Percentiles rank a stretch among this genome's conserved stretches.
Evolutionary conservation across 495 filamentous ascomycete species (phyloP).

Genomic region (Massariosphaeria phaeospora): DNA sequence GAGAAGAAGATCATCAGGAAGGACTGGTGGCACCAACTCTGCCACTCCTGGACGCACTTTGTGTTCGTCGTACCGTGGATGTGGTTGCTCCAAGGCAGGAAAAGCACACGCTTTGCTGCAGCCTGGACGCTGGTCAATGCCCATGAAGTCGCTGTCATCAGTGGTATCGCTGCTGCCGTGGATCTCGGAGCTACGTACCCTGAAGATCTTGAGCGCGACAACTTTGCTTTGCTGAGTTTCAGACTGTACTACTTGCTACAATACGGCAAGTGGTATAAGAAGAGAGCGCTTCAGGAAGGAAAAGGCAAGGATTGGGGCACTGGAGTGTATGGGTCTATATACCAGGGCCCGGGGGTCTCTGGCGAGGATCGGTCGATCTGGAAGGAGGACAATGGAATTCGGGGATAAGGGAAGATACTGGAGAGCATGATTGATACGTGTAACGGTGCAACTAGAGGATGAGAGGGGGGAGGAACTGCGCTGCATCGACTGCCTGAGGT

Average conservation of each 20-base stretch:
- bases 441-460: no score
- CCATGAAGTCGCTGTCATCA: conserved; percentile 74
- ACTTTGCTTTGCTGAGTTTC: conserved; percentile 41
- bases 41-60: conserved; percentile 78
- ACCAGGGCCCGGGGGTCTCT: conserved; percentile 48
- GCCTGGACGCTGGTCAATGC: conserved; percentile 82
- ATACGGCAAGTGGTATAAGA: conserved; percentile 41
- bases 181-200: conserved; percentile 69
- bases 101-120: conserved; percentile 63
- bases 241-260: conserved; percentile 40
- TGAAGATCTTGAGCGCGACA: conserved; percentile 53
- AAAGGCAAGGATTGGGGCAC: conserved; percentile 45
- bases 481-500: no score
- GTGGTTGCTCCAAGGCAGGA: conserved; percentile 73
- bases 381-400: conserved; percentile 41
- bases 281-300: conserved; percentile 42
- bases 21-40: conserved; percentile 85
- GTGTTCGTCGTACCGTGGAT: conserved; percentile 69
- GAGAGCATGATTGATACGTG: no score
- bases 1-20: conserved; percentile 60
- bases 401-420: background rate
- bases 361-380: conserved; percentile 47
- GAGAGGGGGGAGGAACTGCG: no score
- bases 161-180: conserved; percentile 72
- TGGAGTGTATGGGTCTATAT: conserved; percentile 52